These are phyloP conservation scores for Lepiota brunneoincarnata DNA, from an alignment of 768 basidiomycete species.

Conservation along the genomic window DNA sequence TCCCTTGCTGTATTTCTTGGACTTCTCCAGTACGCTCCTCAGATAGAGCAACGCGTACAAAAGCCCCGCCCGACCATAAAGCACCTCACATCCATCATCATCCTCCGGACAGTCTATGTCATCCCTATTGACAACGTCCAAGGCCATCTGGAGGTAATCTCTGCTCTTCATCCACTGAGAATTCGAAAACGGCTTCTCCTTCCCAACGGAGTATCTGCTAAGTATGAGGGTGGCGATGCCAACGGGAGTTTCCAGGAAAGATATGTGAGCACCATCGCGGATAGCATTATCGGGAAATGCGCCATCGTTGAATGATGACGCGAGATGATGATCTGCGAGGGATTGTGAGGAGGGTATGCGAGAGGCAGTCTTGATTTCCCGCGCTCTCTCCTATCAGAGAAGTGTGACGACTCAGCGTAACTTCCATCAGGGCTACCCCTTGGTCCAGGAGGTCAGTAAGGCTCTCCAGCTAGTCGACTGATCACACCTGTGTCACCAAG, in stretches of 20 bases:
- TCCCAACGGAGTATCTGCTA: slow-evolving; percentile 16
- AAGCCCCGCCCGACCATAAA: slow-evolving; percentile 59
- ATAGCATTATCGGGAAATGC: slow-evolving; percentile 9
- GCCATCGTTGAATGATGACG: slow-evolving; percentile 16
- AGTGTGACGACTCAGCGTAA: slow-evolving; percentile 13
- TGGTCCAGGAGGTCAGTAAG: neutral
- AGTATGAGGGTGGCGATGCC: slow-evolving; percentile 38
- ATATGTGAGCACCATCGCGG: slow-evolving; percentile 16
- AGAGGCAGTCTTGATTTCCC: slow-evolving; percentile 7
- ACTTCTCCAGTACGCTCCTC: slow-evolving; percentile 22
- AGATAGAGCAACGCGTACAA: slow-evolving; percentile 50
- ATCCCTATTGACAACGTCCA: slow-evolving; percentile 9
- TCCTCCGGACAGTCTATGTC: slow-evolving; percentile 15
- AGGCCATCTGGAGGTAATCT: slow-evolving; percentile 2
- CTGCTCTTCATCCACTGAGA: neutral
- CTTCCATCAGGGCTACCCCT: slow-evolving; percentile 27
- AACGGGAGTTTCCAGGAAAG: slow-evolving; percentile 40
- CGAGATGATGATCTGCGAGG: slow-evolving; percentile 20
- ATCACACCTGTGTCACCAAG: slow-evolving; percentile 23
- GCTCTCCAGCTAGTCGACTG: neutral
- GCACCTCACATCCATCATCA: slow-evolving; percentile 53
- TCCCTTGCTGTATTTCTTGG: neutral
- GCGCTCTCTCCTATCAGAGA: neutral
- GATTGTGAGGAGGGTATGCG: slow-evolving; percentile 15
- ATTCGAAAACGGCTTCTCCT: neutral